Conservation (phyloP, 257 asterid species). For the Haberlea rhodopensis region DNA sequence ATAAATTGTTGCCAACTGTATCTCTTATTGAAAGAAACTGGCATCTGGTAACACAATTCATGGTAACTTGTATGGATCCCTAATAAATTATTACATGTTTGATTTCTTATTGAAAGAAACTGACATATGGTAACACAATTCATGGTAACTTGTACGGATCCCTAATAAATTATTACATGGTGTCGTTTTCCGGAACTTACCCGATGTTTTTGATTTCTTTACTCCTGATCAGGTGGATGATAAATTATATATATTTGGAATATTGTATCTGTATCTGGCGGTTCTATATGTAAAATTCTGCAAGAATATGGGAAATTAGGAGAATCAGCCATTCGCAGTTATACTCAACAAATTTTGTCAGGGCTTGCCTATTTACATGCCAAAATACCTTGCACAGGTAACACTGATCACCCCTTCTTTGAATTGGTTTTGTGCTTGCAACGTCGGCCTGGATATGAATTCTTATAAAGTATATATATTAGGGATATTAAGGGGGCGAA, state of each 20-base stretch:
- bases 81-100: too few relatives aligned
- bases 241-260: constrained; percentile 69
- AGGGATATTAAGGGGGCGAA: constrained; percentile 89
- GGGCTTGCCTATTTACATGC: constrained; percentile 77
- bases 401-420: background rate
- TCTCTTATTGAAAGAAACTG: background rate
- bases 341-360: constrained; percentile 71
- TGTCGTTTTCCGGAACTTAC: constrained; percentile 15
- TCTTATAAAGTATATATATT: too few relatives aligned
- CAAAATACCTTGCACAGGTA: constrained; percentile 76
- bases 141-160: background rate
- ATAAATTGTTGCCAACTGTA: background rate
- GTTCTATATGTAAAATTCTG: constrained; percentile 72
- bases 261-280: constrained; percentile 84
- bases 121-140: background rate
- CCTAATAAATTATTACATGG: background rate
- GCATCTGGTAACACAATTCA: background rate
- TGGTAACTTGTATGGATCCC: constrained; percentile 4
- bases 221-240: constrained; percentile 58
- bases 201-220: constrained; percentile 21
- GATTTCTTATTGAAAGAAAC: background rate
- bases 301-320: constrained; percentile 80
- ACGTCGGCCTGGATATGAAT: background rate
- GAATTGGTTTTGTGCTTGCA: constrained; percentile 16
- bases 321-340: constrained; percentile 77